phyloP scores from a whole-genome alignment of 176 grass and related monocot species.

The Dactylis glomerata region DNA sequence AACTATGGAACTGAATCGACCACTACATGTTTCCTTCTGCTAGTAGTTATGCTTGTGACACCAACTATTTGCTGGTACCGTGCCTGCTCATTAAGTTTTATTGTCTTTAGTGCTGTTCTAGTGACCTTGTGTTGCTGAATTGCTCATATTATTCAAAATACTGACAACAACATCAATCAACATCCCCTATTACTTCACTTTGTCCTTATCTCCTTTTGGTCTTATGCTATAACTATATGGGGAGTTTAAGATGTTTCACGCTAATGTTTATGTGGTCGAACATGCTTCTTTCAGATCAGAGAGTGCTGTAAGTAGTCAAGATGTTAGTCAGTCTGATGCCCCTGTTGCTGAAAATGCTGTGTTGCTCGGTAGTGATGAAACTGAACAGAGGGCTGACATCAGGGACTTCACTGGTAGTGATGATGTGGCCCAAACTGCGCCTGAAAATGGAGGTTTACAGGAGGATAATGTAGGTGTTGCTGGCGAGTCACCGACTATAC shows the following conservation, averaged over 20 bases:
- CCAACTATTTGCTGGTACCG: conserved; percentile 30
- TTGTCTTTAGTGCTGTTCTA: conserved; percentile 16
- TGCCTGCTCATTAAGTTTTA: conserved; percentile 1
- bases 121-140: not conserved
- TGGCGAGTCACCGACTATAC: conserved; percentile 17
- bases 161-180: not conserved
- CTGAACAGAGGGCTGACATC: conserved; percentile 25
- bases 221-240: conserved; percentile 2
- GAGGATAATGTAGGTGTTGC: conserved; percentile 23
- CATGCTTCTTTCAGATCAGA: conserved; percentile 61
- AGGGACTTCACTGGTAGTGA: conserved; percentile 29
- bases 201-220: not conserved
- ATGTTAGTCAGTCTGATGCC: conserved; percentile 51
- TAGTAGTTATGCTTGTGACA: conserved; percentile 19
- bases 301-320: conserved; percentile 51
- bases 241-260: not conserved
- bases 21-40: conserved; percentile 14
- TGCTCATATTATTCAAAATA: conserved; percentile 17
- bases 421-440: conserved; percentile 12
- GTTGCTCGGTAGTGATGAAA: conserved; percentile 40
- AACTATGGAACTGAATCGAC: conserved; percentile 17
- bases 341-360: conserved; percentile 32
- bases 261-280: conserved; percentile 19
- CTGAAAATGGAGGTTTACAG: conserved; percentile 36
- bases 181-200: not conserved